A percentile compares a stretch with the other conserved stretches of the same genome.
These are phyloP conservation scores for Cokeromyces recurvatus DNA, from an alignment of 371 early-diverging fungal species.

Conservation along the genomic window DNA sequence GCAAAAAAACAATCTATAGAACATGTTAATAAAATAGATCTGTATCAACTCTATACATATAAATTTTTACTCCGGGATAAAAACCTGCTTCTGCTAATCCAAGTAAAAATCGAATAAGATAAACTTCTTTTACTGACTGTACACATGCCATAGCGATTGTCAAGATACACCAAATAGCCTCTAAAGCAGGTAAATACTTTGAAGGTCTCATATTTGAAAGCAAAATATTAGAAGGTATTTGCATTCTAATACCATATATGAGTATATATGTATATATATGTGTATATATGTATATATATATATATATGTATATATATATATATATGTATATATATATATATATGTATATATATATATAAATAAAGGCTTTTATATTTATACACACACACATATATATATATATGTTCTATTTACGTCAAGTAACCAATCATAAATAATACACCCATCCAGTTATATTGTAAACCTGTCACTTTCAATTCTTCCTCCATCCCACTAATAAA, in stretches of 20 bases:
- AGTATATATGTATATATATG: neutral
- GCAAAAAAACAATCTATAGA: conserved; percentile 35
- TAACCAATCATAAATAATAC: conserved; percentile 40
- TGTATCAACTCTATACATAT: too few relatives aligned
- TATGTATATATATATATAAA: neutral
- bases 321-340: too few relatives aligned
- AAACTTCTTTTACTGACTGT: conserved; percentile 40
- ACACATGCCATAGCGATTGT: conserved; percentile 59
- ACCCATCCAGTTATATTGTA: conserved; percentile 46
- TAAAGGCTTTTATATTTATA: too few relatives aligned
- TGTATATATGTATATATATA: too few relatives aligned
- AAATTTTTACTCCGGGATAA: conserved; percentile 38
- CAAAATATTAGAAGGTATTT: conserved; percentile 59
- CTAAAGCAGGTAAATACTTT: conserved; percentile 47
- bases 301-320: too few relatives aligned
- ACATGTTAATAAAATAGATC: too few relatives aligned
- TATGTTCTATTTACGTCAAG: conserved; percentile 37
- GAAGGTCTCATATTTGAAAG: conserved; percentile 51
- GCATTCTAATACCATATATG: conserved; percentile 29
- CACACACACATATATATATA: too few relatives aligned
- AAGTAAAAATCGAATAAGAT: conserved; percentile 50
- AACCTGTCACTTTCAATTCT: conserved; percentile 29
- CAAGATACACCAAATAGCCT: conserved; percentile 50
- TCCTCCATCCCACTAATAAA: conserved; percentile 53
- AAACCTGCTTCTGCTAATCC: conserved; percentile 64